Percentiles rank a stretch among this genome's conserved stretches.
These are phyloP conservation scores for Arachis stenosperma DNA, from an alignment of 306 rosid species.

Conservation along the genomic window DNA sequence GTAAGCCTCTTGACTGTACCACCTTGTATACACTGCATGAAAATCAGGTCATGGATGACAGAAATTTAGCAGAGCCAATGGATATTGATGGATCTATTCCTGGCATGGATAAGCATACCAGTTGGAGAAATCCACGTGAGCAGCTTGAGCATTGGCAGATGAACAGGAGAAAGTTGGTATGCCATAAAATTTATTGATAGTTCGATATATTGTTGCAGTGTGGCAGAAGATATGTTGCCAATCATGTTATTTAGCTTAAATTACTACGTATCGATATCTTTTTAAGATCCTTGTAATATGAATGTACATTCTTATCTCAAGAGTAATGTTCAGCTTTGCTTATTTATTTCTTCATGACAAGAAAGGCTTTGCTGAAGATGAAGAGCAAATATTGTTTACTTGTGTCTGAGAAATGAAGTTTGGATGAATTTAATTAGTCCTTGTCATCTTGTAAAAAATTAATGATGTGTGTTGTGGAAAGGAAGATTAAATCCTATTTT, in stretches of 20 bases:
- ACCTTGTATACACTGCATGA: constrained; percentile 91
- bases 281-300: constrained; percentile 1
- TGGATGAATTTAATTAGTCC: background rate
- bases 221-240: constrained; percentile 12
- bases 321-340: background rate
- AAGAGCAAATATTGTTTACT: background rate
- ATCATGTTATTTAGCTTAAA: constrained; percentile 15
- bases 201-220: constrained; percentile 21
- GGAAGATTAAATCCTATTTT: background rate
- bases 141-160: constrained; percentile 99
- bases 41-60: constrained; percentile 82
- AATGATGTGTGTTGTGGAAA: background rate
- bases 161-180: constrained; percentile 98
- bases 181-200: constrained; percentile 36
- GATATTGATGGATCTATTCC: constrained; percentile 59
- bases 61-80: constrained; percentile 81
- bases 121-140: constrained; percentile 92
- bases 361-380: background rate
- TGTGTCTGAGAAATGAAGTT: background rate
- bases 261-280: background rate
- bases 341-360: background rate
- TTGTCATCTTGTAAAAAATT: constrained; percentile 5
- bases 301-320: constrained; percentile 15
- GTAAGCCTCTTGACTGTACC: constrained; percentile 93
- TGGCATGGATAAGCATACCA: constrained; percentile 70